phyloP scores from a whole-genome alignment of 805 yeast species.

The Candida nemodendra region DNA sequence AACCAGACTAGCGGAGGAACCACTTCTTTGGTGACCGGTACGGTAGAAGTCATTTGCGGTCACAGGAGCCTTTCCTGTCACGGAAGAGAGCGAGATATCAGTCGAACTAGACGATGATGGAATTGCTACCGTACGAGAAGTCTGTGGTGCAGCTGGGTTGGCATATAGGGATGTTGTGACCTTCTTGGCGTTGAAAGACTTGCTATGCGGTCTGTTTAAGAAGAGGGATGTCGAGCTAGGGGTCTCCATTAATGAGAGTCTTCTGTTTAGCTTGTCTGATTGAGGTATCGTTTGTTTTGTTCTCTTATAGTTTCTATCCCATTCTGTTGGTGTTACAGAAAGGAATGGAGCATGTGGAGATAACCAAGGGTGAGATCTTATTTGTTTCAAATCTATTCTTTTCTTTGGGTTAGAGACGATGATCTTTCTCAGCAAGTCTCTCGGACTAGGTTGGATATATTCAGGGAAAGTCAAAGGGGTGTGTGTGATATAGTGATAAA shows the following conservation, averaged over 20 bases:
- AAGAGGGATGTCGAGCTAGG: conserved; percentile 41
- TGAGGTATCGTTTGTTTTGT: conserved; percentile 28
- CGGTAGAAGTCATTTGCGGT: conserved; percentile 13
- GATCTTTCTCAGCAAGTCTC: conserved; percentile 84
- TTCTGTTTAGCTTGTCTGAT: conserved; percentile 30
- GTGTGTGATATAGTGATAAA: conserved; percentile 87
- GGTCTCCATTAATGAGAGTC: conserved; percentile 45
- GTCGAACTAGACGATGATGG: conserved; percentile 27
- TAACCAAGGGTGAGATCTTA: conserved; percentile 85
- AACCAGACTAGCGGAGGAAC: conserved; percentile 63
- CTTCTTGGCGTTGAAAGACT: conserved; percentile 41
- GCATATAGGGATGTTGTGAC: conserved; percentile 40
- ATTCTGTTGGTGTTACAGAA: conserved; percentile 81
- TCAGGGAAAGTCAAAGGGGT: conserved; percentile 96
- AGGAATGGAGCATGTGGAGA: conserved; percentile 79
- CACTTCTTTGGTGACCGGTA: conserved; percentile 26
- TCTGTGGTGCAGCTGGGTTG: conserved; percentile 65
- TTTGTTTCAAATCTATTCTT: conserved; percentile 66
- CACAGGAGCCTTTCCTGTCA: conserved; percentile 11
- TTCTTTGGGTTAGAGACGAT: conserved; percentile 80
- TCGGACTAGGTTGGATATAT: conserved; percentile 82
- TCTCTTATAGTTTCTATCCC: conserved; percentile 68
- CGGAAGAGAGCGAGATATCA: conserved; percentile 23
- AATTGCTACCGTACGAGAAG: conserved; percentile 42
- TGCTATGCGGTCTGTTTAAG: conserved; percentile 32